Base-by-base conservation (phyloP, 1,284 basidiomycete genomes). In the Puccinia horiana region DNA sequence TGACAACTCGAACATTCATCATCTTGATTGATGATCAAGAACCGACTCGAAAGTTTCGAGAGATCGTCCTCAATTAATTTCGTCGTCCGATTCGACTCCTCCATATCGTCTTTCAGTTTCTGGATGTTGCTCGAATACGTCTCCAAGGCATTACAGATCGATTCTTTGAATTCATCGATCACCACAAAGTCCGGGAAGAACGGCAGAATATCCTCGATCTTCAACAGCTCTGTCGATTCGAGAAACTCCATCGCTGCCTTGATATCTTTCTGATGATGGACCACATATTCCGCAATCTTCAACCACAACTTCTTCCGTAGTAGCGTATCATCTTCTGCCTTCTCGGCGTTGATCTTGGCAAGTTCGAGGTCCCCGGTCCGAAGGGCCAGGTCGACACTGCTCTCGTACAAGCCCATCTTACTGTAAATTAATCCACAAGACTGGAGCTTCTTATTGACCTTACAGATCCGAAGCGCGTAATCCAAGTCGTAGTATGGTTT, bases 111-210 rank as follows among this genome's bases (percentile, higher is more conserved):
- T 88, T 96, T 97, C 83, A 99, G 90, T 63, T 89, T 89, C 84
- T 96, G 95, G 82, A 99, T 99, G 85, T 95, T 93, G 11, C 92
- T 90, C 52, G 94, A 94, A 86, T 99, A 99, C 4, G 93, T 92
- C 87, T 99, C 97, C 83, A 99, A 89, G 0, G 97, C 97, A 82
- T 92, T 92, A 84, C 96, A 97, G 84, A 99, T 99, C 88, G 99
- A 96, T 85, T 96, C 94, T 87, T 99, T 99, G 90, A 99, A 99
- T 86, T 98, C 96, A 87, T 99, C 97, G 85, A 99, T 98, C 84
- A 99, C 94, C 18, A 96, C 95, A 87, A 99, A 99, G 88, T 99
- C 96, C 1, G 97, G 96, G 91, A 99, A 99, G 91, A 98, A 99
- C 2, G 97, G 97, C 35, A 99, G 88, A 78, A 99, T 96, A 86